Conservation (phyloP, 306 rosid genomes). For the Pyrus betulifolia region DNA sequence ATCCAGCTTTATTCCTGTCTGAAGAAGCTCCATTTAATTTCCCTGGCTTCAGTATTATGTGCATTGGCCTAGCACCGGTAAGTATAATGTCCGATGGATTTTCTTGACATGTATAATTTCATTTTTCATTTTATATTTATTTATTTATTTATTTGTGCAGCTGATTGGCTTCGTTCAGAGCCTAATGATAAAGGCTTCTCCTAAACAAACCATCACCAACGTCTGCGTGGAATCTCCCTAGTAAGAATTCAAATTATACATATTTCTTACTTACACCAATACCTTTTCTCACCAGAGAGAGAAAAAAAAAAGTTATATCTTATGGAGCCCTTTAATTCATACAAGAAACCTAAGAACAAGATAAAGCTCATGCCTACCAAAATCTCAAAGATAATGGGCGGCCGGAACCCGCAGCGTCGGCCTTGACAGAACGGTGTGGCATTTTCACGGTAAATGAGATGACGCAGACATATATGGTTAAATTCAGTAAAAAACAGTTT, state of each 20-base stretch:
- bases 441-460: neutral
- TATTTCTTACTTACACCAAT: neutral
- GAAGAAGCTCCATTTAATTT: slow-evolving; percentile 70
- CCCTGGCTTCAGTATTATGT: slow-evolving; percentile 87
- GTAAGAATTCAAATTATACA: neutral
- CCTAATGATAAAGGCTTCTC: slow-evolving; percentile 35
- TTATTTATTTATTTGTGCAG: slow-evolving; percentile 31
- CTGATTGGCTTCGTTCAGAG: slow-evolving; percentile 59
- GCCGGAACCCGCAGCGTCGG: neutral
- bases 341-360: neutral
- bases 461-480: neutral
- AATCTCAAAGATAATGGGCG: neutral
- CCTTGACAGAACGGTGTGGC: neutral
- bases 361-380: neutral
- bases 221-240: slow-evolving; percentile 32
- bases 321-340: neutral
- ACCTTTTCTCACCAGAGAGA: neutral
- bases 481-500: neutral
- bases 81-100: neutral
- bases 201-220: slow-evolving; percentile 19
- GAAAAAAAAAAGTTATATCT: neutral
- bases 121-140: neutral
- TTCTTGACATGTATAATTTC: neutral
- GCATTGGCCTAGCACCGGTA: slow-evolving; percentile 56
- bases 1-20: slow-evolving; percentile 74